Percentiles rank a stretch among this genome's conserved stretches.
Evolutionary conservation across 164 flowering plant genomes (phyloP).

Genomic region (Cinnamomum chago): DNA sequence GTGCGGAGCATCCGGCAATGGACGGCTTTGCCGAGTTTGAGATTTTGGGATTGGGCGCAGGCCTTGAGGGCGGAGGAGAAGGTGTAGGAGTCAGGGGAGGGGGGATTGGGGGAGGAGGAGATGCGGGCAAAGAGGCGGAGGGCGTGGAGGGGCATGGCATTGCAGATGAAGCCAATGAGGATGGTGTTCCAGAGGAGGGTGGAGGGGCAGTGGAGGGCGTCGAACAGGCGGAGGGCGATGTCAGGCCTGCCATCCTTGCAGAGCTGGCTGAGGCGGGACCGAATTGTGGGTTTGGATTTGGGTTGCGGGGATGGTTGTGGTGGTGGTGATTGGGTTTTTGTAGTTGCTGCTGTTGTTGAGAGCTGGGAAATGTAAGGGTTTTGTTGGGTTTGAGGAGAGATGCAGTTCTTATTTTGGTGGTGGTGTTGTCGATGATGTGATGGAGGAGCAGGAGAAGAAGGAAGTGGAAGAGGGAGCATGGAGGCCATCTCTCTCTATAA

Average conservation of each 20-base stretch:
- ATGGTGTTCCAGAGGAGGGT: slow-evolving; percentile 88
- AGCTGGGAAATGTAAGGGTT: neutral
- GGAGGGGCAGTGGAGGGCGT: slow-evolving; percentile 61
- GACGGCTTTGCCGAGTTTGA: slow-evolving; percentile 61
- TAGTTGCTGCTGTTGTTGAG: neutral
- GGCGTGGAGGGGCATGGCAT: slow-evolving; percentile 69
- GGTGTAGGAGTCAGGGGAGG: slow-evolving; percentile 60
- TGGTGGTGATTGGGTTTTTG: neutral
- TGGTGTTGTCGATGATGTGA: neutral
- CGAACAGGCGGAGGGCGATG: slow-evolving; percentile 72
- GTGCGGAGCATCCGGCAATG: slow-evolving; percentile 71
- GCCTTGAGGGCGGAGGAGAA: slow-evolving; percentile 85
- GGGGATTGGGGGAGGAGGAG: slow-evolving; percentile 21
- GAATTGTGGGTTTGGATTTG: slow-evolving; percentile 30
- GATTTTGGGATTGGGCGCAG: slow-evolving; percentile 50
- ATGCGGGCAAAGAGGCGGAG: slow-evolving; percentile 54
- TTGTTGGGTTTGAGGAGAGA: neutral
- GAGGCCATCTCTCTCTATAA: slow-evolving; percentile 2
- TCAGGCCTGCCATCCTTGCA: slow-evolving; percentile 69
- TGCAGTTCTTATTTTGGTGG: neutral
- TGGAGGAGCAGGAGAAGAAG: neutral
- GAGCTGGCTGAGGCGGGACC: slow-evolving; percentile 65
- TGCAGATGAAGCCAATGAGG: slow-evolving; percentile 81
- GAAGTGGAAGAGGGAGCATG: neutral
- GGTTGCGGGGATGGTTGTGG: neutral